Percentiles rank a stretch among this genome's conserved stretches.
These are phyloP conservation scores for Lathyrus aphaca DNA, from an alignment of 306 rosid genomes.

Conservation along the genomic window DNA sequence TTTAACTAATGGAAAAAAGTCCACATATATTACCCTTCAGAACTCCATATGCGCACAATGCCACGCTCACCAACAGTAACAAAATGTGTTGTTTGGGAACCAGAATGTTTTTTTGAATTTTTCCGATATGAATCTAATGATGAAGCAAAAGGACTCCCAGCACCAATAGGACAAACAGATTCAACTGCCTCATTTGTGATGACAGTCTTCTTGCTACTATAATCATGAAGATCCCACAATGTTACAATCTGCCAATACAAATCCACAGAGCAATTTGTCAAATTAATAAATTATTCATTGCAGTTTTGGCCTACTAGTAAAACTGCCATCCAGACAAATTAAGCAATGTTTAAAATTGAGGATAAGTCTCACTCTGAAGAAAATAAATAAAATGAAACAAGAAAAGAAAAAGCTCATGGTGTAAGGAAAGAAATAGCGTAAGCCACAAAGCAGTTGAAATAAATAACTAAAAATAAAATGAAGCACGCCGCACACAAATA, in stretches of 20 bases:
- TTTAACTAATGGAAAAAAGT: conserved; percentile 29
- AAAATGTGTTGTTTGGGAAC: conserved; percentile 56
- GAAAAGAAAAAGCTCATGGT: neutral
- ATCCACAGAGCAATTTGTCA: conserved; percentile 39
- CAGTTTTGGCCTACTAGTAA: neutral
- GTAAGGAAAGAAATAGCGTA: neutral
- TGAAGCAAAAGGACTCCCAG: conserved; percentile 60
- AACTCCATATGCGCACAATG: conserved; percentile 83
- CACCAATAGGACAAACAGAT: conserved; percentile 67
- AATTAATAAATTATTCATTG: conserved; percentile 12
- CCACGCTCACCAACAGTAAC: conserved; percentile 91
- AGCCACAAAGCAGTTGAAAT: too few species aligned
- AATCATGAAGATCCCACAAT: conserved; percentile 87
- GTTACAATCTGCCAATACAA: conserved; percentile 75
- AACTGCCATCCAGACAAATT: conserved; percentile 5
- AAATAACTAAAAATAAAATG: too few species aligned
- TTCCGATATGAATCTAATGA: conserved; percentile 49
- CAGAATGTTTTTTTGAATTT: conserved; percentile 47
- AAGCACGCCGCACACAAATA: too few species aligned
- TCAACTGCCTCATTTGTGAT: conserved; percentile 88
- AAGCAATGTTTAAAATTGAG: neutral
- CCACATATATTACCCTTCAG: conserved; percentile 68
- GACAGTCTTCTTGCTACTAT: conserved; percentile 76
- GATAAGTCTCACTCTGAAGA: neutral
- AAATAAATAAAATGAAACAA: neutral